Percentiles rank a stretch among this genome's conserved stretches.
These are phyloP conservation scores for Picea glauca DNA, from an alignment of 75 land plant genomes.

Conservation along the genomic window DNA sequence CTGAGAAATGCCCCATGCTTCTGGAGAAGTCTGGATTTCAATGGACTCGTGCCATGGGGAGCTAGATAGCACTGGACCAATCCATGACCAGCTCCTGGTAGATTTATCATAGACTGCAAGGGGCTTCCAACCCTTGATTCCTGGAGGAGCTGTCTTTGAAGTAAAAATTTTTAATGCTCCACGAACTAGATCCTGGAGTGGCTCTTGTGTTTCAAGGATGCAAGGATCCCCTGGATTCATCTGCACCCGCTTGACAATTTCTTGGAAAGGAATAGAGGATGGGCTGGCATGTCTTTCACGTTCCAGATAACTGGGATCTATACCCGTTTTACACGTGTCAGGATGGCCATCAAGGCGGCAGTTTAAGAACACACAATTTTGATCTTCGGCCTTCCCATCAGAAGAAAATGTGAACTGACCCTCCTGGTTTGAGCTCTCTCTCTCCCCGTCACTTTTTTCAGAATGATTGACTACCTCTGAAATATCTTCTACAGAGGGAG, in stretches of 20 bases:
- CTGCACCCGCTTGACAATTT: slow-evolving; percentile 74
- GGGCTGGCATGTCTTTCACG: slow-evolving; percentile 20
- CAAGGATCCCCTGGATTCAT: slow-evolving; percentile 86
- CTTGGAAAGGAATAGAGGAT: slow-evolving; percentile 68
- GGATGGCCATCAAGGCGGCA: background rate
- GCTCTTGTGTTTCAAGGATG: slow-evolving; percentile 88
- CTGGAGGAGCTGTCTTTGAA: slow-evolving; percentile 81
- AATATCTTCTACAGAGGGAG: slow-evolving; percentile 52
- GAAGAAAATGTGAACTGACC: slow-evolving; percentile 12
- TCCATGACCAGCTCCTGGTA: slow-evolving; percentile 83
- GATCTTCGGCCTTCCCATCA: slow-evolving; percentile 15
- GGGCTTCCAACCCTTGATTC: slow-evolving; percentile 94
- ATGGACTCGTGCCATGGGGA: slow-evolving; percentile 29
- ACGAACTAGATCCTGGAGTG: slow-evolving; percentile 85
- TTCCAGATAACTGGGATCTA: slow-evolving; percentile 19
- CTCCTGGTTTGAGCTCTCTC: slow-evolving; percentile 25
- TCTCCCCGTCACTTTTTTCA: slow-evolving; percentile 26
- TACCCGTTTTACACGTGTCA: background rate
- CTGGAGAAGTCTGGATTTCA: slow-evolving; percentile 73
- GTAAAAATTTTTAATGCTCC: slow-evolving; percentile 85
- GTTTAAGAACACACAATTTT: slow-evolving; percentile 10
- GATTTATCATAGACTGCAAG: slow-evolving; percentile 69
- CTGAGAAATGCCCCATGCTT: slow-evolving; percentile 86
- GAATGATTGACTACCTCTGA: slow-evolving; percentile 22
- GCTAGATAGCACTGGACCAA: slow-evolving; percentile 57